A percentile compares a stretch with the other conserved stretches of the same genome.
phyloP scores from a whole-genome alignment of 768 basidiomycete genomes.

The Tephrocybe sp. region DNA sequence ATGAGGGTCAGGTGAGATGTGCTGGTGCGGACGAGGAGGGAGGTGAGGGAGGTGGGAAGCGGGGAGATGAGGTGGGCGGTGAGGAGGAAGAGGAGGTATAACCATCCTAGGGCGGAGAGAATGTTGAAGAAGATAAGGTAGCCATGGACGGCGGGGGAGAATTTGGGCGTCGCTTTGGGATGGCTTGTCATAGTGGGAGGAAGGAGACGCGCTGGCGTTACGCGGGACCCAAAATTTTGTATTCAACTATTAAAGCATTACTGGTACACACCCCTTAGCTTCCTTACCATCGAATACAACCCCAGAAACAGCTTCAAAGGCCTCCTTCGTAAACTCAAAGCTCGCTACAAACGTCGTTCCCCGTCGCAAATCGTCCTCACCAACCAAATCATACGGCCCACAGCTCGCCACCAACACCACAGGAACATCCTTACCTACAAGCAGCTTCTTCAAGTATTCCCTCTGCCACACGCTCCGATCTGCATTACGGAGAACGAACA shows the following conservation, averaged over 20 bases:
- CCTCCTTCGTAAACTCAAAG: slow-evolving; percentile 59
- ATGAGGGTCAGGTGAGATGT: slow-evolving; percentile 69
- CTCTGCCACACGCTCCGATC: slow-evolving; percentile 54
- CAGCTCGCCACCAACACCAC: slow-evolving; percentile 60
- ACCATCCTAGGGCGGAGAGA: slow-evolving; percentile 75
- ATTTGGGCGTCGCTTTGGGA: no score
- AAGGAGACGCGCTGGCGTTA: no score
- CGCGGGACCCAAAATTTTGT: no score
- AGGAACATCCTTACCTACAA: slow-evolving; percentile 21
- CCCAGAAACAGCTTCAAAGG: slow-evolving; percentile 44
- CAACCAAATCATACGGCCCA: slow-evolving; percentile 63
- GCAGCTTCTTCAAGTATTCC: slow-evolving; percentile 32
- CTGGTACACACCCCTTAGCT: slow-evolving; percentile 6
- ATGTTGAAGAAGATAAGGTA: slow-evolving; percentile 84
- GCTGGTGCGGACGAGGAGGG: slow-evolving; percentile 38
- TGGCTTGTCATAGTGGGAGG: no score
- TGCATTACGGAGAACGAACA: slow-evolving; percentile 63
- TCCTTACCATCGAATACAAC: slow-evolving; percentile 41
- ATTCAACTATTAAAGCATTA: slow-evolving; percentile 24
- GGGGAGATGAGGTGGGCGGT: slow-evolving; percentile 44
- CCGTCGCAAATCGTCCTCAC: slow-evolving; percentile 21
- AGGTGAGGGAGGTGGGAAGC: slow-evolving; percentile 27
- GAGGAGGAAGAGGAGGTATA: slow-evolving; percentile 60
- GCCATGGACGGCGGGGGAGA: slow-evolving; percentile 35
- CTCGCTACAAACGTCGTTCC: slow-evolving; percentile 44